Percentiles rank a stretch among this genome's conserved stretches.
Evolutionary conservation across 257 asterid species (phyloP).

Genomic region (Solanum chmielewskii): DNA sequence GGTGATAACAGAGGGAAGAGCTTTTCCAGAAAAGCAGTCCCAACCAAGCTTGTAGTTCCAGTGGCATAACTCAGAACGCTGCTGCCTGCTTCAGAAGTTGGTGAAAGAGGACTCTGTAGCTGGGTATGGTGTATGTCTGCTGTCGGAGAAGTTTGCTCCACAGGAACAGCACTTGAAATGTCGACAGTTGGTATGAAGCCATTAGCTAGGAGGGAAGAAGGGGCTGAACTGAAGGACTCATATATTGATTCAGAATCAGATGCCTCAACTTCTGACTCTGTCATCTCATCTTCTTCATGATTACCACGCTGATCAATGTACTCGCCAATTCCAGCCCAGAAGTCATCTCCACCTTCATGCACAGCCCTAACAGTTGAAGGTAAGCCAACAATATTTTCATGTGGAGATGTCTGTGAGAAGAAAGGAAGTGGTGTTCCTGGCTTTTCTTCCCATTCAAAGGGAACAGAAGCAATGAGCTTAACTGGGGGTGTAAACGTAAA

Average conservation of each 20-base stretch:
- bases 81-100: constrained; percentile 43
- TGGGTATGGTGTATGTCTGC: constrained; percentile 1
- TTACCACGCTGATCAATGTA: not conserved
- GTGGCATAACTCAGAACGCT: constrained; percentile 39
- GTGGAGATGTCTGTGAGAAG: constrained; percentile 3
- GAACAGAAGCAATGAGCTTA: constrained; percentile 61
- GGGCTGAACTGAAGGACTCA: constrained; percentile 44
- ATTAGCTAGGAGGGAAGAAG: constrained; percentile 50
- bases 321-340: constrained; percentile 1
- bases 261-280: constrained; percentile 34
- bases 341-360: constrained; percentile 6
- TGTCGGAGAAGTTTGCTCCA: constrained; percentile 11
- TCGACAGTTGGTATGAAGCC: constrained; percentile 26
- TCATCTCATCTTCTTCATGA: constrained; percentile 14
- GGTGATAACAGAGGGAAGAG: constrained; percentile 60
- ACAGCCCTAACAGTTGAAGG: constrained; percentile 16
- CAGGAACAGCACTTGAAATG: constrained; percentile 33
- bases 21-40: constrained; percentile 77
- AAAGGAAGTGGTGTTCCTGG: constrained; percentile 69
- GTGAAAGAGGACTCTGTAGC: constrained; percentile 36
- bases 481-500: constrained; percentile 17
- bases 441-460: constrained; percentile 85
- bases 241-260: constrained; percentile 24
- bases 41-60: constrained; percentile 43
- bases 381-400: constrained; percentile 2